Percentiles rank a stretch among this genome's conserved stretches.
These are phyloP conservation scores for Diaporthe eres DNA, from an alignment of 2,329 filamentous ascomycete species.

Conservation along the genomic window DNA sequence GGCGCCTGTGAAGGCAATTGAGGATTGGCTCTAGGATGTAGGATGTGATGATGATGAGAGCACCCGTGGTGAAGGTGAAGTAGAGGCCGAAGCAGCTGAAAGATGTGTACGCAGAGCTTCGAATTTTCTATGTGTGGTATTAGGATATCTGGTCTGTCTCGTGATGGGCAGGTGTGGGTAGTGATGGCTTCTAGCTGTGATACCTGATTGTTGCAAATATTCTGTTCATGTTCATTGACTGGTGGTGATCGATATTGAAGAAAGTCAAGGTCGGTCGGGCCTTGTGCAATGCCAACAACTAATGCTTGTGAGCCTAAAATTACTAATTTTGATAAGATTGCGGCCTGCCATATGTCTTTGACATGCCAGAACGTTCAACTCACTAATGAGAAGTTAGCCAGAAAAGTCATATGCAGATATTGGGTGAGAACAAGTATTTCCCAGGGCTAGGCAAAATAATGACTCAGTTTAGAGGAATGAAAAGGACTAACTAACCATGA, in stretches of 20 bases:
- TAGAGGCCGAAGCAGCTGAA: constrained; percentile 23
- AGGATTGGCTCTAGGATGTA: neutral
- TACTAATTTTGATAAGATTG: no score
- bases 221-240: neutral
- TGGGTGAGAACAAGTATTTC: neutral
- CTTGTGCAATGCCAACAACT: constrained; percentile 6
- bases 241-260: neutral
- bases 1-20: neutral
- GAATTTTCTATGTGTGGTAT: neutral
- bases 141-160: neutral
- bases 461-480: rapidly evolving
- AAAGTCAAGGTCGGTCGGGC: neutral
- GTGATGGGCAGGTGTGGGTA: no score
- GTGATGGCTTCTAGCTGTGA: neutral
- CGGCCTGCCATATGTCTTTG: neutral
- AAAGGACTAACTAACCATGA: neutral
- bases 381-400: neutral
- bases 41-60: neutral
- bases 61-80: neutral
- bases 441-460: neutral
- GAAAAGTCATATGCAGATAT: rapidly evolving
- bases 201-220: constrained; percentile 19
- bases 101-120: neutral
- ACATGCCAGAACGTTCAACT: neutral
- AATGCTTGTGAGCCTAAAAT: neutral